Percentiles rank a stretch among this genome's conserved stretches.
Conservation (phyloP, 2,329 filamentous ascomycete genomes). For the Botrytis aclada region DNA sequence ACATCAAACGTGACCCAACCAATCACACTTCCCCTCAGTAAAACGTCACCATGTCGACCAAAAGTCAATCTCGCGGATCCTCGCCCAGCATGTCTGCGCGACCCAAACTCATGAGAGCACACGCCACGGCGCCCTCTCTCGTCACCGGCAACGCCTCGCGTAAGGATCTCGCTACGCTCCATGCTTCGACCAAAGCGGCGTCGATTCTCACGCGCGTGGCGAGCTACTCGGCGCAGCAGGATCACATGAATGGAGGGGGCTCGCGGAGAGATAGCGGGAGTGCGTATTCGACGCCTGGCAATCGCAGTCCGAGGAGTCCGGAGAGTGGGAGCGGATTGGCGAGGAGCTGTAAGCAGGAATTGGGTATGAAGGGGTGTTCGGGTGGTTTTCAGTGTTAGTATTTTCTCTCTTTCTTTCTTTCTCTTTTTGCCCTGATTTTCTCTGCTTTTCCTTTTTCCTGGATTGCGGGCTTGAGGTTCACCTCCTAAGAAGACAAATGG, state of each 20-base stretch:
- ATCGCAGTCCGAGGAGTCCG: conserved; percentile 21
- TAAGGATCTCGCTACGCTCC: conserved; percentile 49
- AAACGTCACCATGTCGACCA: conserved; percentile 38
- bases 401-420: neutral
- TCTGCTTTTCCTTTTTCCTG: too few species aligned
- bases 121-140: conserved; percentile 56
- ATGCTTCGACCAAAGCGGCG: conserved; percentile 50
- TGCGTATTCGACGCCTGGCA: conserved; percentile 19
- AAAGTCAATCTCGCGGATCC: conserved; percentile 39
- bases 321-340: conserved; percentile 30
- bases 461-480: neutral
- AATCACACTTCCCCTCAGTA: neutral
- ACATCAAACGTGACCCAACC: conserved; percentile 3
- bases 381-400: conserved; percentile 15
- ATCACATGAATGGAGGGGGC: conserved; percentile 24
- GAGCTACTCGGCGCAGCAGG: conserved; percentile 46
- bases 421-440: neutral
- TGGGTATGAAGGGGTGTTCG: conserved; percentile 14
- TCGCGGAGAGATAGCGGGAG: conserved; percentile 21
- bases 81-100: conserved; percentile 43
- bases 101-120: conserved; percentile 53
- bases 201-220: conserved; percentile 55
- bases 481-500: neutral
- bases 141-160: conserved; percentile 53
- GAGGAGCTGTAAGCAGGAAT: conserved; percentile 25